These are phyloP conservation scores for Euphorbia lathyris DNA, from an alignment of 345 rosid genomes.

Conservation along the genomic window DNA sequence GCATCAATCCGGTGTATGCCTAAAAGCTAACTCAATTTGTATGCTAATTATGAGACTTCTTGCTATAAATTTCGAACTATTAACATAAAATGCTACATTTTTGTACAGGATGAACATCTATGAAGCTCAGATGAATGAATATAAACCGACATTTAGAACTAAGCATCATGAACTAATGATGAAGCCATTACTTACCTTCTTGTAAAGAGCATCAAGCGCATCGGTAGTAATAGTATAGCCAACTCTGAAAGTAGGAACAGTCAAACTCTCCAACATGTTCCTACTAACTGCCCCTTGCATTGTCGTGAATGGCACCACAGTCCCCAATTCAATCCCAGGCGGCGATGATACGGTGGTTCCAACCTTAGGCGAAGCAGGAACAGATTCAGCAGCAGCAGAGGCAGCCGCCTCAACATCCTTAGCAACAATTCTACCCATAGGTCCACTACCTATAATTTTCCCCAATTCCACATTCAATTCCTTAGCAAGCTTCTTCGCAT, in stretches of 20 bases:
- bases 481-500: constrained; percentile 80
- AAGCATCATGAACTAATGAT: background rate
- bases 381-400: constrained; percentile 25
- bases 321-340: constrained; percentile 17
- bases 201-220: constrained; percentile 86
- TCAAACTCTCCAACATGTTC: constrained; percentile 83
- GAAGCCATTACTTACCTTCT: constrained; percentile 51
- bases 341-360: background rate
- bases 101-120: background rate
- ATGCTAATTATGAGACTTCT: background rate
- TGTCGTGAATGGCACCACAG: constrained; percentile 77
- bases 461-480: constrained; percentile 78
- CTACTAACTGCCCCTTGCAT: constrained; percentile 85
- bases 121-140: constrained; percentile 4
- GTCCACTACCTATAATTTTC: constrained; percentile 71
- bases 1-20: background rate
- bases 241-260: constrained; percentile 85
- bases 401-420: constrained; percentile 83
- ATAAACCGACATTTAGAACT: background rate
- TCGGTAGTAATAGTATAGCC: constrained; percentile 77
- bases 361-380: constrained; percentile 13
- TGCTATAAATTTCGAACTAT: background rate
- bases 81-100: background rate
- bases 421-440: constrained; percentile 91
- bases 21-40: background rate